Base-by-base conservation (phyloP, 139 green algal species). In the Chlorella sp. region DNA sequence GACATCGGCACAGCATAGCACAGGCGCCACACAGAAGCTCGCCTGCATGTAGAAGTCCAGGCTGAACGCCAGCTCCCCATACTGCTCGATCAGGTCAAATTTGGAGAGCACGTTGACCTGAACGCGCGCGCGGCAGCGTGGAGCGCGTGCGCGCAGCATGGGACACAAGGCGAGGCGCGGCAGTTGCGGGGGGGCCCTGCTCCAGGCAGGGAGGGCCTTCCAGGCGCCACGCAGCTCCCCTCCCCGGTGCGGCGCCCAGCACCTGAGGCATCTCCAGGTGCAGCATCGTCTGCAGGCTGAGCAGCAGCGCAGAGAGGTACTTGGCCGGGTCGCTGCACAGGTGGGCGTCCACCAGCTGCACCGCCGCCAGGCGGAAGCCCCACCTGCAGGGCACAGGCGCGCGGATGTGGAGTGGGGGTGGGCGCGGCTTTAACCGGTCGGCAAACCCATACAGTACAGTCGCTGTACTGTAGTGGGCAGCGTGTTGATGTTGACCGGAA, bases 241-340 rank as follows among this genome's bases (percentile, higher is more conserved):
- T 8, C 62, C 62, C 14, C 8, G 42, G 33, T 42, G 15, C 25
- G 23, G 6, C 11, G 1, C 41, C 19, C 4, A 41, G 17, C 70
- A 98, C 83, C 79, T 98, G 94, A 2, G 96, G 96, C 66, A 98
- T 76, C 88, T 98, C 96, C 67, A 99, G 88, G 76, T 94, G 90
- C 29, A 99, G 87, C 96, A 99, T 99, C 15, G 94, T 95, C 27
- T 86, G 79, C 27, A 96, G 76, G n/a, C 88, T 87, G 77, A 95
- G 87, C 76, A 94, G 79, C 25, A 85, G 77, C 4, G 89, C 91
- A 6, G 85, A 84, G 55, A 98, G 91, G 79, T 93, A 98, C 82
- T 97, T 97, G 42, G 83, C 74, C 0, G 86, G 83, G 50, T 97
- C 94, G 2, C 78, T 91, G 36, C 97, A 84, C 73, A 98, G 97